Percentiles rank a stretch among this genome's conserved stretches.
These are phyloP conservation scores for Inosperma sp. DNA, from an alignment of 768 basidiomycete genomes.

Conservation along the genomic window DNA sequence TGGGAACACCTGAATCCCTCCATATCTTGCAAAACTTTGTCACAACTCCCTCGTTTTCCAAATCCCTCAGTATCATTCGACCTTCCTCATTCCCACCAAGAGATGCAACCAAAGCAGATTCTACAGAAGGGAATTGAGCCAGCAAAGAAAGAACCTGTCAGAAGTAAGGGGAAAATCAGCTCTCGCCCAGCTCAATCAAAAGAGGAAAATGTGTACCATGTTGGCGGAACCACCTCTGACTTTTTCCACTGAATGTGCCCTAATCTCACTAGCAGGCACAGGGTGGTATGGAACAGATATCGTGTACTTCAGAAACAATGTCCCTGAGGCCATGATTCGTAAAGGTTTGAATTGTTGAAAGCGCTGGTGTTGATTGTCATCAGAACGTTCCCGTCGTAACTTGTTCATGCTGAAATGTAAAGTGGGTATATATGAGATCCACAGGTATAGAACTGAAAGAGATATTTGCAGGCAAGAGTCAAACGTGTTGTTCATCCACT, in stretches of 20 bases:
- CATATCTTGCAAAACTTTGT: conserved; percentile 73
- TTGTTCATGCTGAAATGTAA: conserved; percentile 37
- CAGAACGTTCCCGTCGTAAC: conserved; percentile 41
- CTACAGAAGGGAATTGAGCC: conserved; percentile 63
- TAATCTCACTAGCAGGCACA: conserved; percentile 48
- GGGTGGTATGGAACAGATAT: conserved; percentile 61
- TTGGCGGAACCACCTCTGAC: conserved; percentile 70
- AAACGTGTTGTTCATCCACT: conserved; percentile 4
- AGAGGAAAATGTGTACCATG: conserved; percentile 32
- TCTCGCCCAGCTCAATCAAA: not conserved
- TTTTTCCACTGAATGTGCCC: conserved; percentile 68
- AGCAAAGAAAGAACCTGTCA: conserved; percentile 59
- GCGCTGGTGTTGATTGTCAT: conserved; percentile 25
- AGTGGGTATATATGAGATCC: conserved; percentile 7
- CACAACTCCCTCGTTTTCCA: conserved; percentile 62
- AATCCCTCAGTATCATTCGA: conserved; percentile 52
- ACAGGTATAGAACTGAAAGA: not conserved
- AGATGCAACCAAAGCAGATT: conserved; percentile 69
- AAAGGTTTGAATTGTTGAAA: conserved; percentile 39
- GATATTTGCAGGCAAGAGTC: conserved; percentile 1
- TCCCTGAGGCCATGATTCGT: conserved; percentile 74
- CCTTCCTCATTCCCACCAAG: conserved; percentile 72
- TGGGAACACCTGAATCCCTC: conserved; percentile 68
- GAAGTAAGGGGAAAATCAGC: not conserved
- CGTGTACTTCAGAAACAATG: conserved; percentile 74